Percentiles rank a stretch among this genome's conserved stretches.
Evolutionary conservation across 2,329 filamentous ascomycete genomes (phyloP).

Genomic region (Diaporthe nobilis): DNA sequence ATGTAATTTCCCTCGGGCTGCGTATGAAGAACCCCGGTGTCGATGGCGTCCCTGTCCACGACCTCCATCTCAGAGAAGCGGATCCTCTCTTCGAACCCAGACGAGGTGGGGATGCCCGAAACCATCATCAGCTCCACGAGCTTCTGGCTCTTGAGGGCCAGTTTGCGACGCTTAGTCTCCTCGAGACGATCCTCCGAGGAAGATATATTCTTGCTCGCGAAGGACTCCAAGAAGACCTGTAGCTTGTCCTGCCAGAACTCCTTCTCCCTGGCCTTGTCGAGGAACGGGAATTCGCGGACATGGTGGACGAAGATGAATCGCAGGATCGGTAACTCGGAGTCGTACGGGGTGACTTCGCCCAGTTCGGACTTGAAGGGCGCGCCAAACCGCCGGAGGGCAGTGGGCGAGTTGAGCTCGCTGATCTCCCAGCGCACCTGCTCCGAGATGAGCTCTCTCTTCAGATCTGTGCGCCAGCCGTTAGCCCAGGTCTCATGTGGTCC

Average conservation of each 20-base stretch:
- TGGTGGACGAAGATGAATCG: constrained; percentile 98
- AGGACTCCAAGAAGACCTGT: constrained; percentile 96
- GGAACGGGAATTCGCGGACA: constrained; percentile 96
- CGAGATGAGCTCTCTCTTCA: constrained; percentile 94
- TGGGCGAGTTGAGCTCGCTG: constrained; percentile 92
- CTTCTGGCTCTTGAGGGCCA: constrained; percentile 94
- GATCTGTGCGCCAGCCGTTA: constrained; percentile 69
- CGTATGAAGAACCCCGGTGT: constrained; percentile 88
- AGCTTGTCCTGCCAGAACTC: constrained; percentile 99
- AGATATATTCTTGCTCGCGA: constrained; percentile 96
- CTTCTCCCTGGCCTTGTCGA: constrained; percentile 97
- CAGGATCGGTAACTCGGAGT: constrained; percentile 93
- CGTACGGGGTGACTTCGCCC: constrained; percentile 91
- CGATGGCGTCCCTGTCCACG: constrained; percentile 92
- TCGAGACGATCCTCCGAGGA: constrained; percentile 96
- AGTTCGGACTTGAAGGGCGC: constrained; percentile 94
- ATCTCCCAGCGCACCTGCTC: constrained; percentile 94
- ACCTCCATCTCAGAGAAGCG: constrained; percentile 97
- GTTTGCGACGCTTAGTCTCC: constrained; percentile 93
- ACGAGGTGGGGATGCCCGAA: constrained; percentile 93
- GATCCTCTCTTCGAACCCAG: constrained; percentile 97
- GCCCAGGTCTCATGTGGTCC: constrained; percentile 39
- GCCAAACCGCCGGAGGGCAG: constrained; percentile 93
- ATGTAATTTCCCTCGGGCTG: constrained; percentile 92
- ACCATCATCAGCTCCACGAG: constrained; percentile 99